Base-by-base conservation (phyloP, 305 asterid genomes). In the Fraxinus angustifolia region DNA sequence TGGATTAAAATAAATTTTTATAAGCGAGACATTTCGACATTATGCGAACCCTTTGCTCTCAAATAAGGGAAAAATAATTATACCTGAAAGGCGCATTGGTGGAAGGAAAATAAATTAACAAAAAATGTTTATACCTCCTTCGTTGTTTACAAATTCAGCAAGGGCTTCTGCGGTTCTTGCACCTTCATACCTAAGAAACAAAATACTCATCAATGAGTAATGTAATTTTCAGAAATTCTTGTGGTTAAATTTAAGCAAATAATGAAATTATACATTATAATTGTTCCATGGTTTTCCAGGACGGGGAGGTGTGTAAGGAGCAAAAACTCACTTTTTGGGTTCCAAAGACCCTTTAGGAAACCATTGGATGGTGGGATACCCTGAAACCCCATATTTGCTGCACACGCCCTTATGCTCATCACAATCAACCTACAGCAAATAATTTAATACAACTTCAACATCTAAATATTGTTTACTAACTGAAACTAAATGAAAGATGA, bases 331-430 rank as follows among this genome's bases (percentile, higher is more conserved):
- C 97, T 90, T 91, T 82, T 92, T 93, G 35, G 97, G 95, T 90
- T 92, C 97, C 88, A 90, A 77, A 76, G 98, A 94, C 30, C 96
- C 97, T 86, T 92, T 91, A 42, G 97, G 97, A 84, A 94, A 94
- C 97, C 97, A 94, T 79, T 94, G 91, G 86, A 94, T 90, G 79
- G 98, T 93, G 78, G 97, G 98, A 84, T 92, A 94, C 28, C 98
- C 98, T 83, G 92, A 87, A 78, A 94, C 97, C 23, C 90, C 98
- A 80, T 90, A 88, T 87, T 94, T 93, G 87, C 88, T 85, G 89
- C 98, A 94, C 81, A 93, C 34, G 34, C 86, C 86, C 91, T 94
- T 93, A 31, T 93, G 98, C 82, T 93, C 97, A 80, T 94, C 98
- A 76, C 98, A 94, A 75, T 94, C 97, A 87, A 93, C 93, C 98